Conservation (phyloP, 345 rosid species). For the Microthlaspi erraticum region DNA sequence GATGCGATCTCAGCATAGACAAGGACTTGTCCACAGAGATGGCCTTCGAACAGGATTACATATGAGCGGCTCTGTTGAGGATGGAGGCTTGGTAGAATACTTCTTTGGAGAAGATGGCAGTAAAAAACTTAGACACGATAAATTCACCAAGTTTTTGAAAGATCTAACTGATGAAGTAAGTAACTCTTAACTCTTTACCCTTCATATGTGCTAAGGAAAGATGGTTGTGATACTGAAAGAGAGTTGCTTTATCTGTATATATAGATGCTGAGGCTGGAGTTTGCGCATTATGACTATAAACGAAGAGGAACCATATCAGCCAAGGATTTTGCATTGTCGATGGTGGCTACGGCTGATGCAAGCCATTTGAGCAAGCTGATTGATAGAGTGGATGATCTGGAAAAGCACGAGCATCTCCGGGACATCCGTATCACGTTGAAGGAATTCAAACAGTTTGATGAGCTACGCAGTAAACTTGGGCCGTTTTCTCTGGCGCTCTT, state of each 20-base stretch:
- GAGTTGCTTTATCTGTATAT: conserved; percentile 17
- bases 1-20: conserved; percentile 87
- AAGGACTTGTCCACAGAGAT: conserved; percentile 72
- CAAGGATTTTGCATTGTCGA: conserved; percentile 87
- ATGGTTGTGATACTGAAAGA: background rate
- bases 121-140: conserved; percentile 64
- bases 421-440: conserved; percentile 64
- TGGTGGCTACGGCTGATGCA: conserved; percentile 97
- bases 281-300: conserved; percentile 89
- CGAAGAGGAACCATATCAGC: conserved; percentile 71
- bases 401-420: conserved; percentile 52
- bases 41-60: conserved; percentile 73
- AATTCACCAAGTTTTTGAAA: conserved; percentile 75
- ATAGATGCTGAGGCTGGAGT: conserved; percentile 84
- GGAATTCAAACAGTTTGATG: conserved; percentile 83
- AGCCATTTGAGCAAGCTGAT: conserved; percentile 67
- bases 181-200: conserved; percentile 10
- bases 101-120: conserved; percentile 90
- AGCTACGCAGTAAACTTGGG: conserved; percentile 72
- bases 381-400: conserved; percentile 67
- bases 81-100: conserved; percentile 86
- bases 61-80: conserved; percentile 64
- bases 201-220: background rate
- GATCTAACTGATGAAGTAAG: conserved; percentile 78
- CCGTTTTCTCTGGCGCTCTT: conserved; percentile 90